phyloP scores from a whole-genome alignment of 2,329 filamentous ascomycete species.

The Trichoderma pleuroti region DNA sequence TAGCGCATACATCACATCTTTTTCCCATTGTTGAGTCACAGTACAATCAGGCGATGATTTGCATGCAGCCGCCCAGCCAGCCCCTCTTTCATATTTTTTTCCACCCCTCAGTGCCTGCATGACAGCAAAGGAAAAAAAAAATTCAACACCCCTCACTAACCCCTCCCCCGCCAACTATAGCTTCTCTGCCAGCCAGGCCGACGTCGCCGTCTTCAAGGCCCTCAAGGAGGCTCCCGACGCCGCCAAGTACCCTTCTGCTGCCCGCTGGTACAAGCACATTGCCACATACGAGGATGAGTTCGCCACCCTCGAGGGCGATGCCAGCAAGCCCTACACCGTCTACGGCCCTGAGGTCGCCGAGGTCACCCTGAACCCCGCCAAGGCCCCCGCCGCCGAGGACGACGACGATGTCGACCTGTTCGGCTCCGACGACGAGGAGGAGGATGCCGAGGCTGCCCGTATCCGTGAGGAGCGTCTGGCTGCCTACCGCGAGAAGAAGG shows the following conservation, averaged over 20 bases:
- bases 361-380: slow-evolving; percentile 79
- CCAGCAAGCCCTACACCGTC: slow-evolving; percentile 79
- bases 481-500: slow-evolving; percentile 97
- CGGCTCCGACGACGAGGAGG: slow-evolving; percentile 89
- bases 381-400: slow-evolving; percentile 67
- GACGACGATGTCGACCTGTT: slow-evolving; percentile 92
- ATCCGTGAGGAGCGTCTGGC: slow-evolving; percentile 86
- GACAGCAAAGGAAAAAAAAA: slow-evolving; percentile 4
- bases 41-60: background rate
- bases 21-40: background rate
- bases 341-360: slow-evolving; percentile 84
- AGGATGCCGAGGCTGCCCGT: slow-evolving; percentile 80
- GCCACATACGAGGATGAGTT: slow-evolving; percentile 91
- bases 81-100: slow-evolving; percentile 18
- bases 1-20: background rate
- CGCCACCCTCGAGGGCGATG: slow-evolving; percentile 82
- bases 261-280: slow-evolving; percentile 99
- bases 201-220: slow-evolving; percentile 93
- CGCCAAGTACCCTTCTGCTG: slow-evolving; percentile 87
- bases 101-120: slow-evolving; percentile 14
- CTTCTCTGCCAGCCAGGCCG: slow-evolving; percentile 78
- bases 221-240: slow-evolving; percentile 71
- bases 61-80: slow-evolving; percentile 7
- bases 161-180: slow-evolving; percentile 31
- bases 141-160: slow-evolving; percentile 3